Evolutionary conservation across 2,329 filamentous ascomycete genomes (phyloP).

Genomic region (Neonectria hederae): DNA sequence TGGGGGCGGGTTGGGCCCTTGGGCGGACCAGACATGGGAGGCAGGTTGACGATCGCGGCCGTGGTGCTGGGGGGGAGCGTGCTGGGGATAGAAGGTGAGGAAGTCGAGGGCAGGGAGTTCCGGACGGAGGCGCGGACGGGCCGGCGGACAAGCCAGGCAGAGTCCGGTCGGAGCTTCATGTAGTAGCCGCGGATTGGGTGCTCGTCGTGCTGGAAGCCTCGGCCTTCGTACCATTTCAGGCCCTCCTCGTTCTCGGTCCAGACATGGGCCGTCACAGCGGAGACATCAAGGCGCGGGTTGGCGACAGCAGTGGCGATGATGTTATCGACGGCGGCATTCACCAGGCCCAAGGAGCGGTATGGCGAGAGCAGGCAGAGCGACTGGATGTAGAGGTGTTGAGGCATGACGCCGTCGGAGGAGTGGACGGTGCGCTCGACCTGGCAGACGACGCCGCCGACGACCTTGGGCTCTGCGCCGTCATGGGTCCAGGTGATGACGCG

Average conservation of each 20-base stretch:
- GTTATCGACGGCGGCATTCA: constrained; percentile 64
- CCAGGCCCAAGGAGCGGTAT: constrained; percentile 68
- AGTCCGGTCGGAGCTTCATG: constrained; percentile 67
- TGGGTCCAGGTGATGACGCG: constrained; percentile 69
- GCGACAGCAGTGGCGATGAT: constrained; percentile 53
- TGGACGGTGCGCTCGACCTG: constrained; percentile 59
- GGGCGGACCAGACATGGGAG: constrained; percentile 39
- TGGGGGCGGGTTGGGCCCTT: constrained; percentile 35
- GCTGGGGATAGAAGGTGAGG: constrained; percentile 29
- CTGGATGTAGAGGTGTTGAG: constrained; percentile 69
- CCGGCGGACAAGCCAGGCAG: constrained; percentile 68
- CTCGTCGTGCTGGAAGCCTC: constrained; percentile 63
- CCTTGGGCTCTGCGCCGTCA: constrained; percentile 53
- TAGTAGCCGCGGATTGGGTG: constrained; percentile 68
- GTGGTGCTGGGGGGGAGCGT: constrained; percentile 41
- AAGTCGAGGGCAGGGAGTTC: constrained; percentile 31
- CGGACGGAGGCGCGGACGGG: constrained; percentile 47
- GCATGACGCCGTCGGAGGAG: constrained; percentile 22
- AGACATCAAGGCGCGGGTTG: constrained; percentile 51
- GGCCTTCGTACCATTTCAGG: constrained; percentile 68
- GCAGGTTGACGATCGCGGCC: constrained; percentile 46
- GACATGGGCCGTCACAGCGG: constrained; percentile 69
- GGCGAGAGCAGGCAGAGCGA: constrained; percentile 71
- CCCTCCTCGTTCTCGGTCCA: constrained; percentile 74
- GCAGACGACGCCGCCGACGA: constrained; percentile 70